Conservation (phyloP, 2,329 filamentous ascomycete genomes). For the Neodidymelliopsis sp. region DNA sequence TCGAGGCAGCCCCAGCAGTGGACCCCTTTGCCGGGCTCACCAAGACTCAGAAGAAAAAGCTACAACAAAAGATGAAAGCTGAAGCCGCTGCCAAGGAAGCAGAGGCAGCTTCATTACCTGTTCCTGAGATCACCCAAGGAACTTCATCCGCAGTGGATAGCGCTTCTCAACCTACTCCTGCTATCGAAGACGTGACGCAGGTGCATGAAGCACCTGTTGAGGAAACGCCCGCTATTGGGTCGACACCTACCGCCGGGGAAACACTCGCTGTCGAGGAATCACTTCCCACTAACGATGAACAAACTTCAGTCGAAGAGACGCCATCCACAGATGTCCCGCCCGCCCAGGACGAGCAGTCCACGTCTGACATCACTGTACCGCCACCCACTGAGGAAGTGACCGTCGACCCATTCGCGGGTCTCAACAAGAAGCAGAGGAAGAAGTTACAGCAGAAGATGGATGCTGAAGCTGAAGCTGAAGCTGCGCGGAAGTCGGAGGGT, state of each 20-base stretch:
- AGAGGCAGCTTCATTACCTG: conserved; percentile 7
- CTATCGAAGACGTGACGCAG: background rate
- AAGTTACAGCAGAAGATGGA: conserved; percentile 47
- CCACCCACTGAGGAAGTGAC: conserved; percentile 12
- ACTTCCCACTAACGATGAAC: background rate
- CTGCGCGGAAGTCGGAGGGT: conserved; percentile 26
- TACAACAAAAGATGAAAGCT: conserved; percentile 30
- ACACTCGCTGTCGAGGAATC: background rate
- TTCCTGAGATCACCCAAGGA: background rate
- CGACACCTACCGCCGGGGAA: background rate
- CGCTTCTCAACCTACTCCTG: background rate
- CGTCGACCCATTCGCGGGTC: conserved; percentile 38
- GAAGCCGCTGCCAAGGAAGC: conserved; percentile 15
- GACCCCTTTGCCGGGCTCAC: conserved; percentile 13
- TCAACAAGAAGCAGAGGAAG: conserved; percentile 39
- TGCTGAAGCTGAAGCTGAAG: conserved; percentile 36
- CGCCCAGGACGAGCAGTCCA: conserved; percentile 9
- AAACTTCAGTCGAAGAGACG: background rate
- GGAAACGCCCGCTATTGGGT: background rate
- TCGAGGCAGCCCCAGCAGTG: background rate
- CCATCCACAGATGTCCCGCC: background rate
- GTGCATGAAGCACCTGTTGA: background rate
- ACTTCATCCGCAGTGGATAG: background rate
- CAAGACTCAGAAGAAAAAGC: conserved; percentile 28
- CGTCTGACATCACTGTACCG: background rate